Evolutionary conservation across 2,329 filamentous ascomycete species (phyloP).

Genomic region (Verticillium zaregamsianum): DNA sequence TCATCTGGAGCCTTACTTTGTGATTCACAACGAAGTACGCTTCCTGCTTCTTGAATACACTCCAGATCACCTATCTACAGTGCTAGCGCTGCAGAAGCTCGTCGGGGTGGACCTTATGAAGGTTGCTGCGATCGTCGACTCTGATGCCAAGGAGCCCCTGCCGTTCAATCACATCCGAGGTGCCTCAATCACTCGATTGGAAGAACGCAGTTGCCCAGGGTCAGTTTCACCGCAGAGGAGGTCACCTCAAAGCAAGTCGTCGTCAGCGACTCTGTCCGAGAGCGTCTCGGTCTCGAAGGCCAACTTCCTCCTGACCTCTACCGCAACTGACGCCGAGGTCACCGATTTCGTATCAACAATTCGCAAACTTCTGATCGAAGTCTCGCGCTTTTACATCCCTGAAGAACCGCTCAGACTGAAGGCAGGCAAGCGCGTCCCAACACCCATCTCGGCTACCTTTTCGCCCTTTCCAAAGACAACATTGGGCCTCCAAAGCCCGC

Average conservation of each 20-base stretch:
- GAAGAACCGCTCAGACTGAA: constrained; percentile 21
- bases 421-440: constrained; percentile 16
- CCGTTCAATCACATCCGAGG: constrained; percentile 37
- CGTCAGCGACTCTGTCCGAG: constrained; percentile 6
- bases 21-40: constrained; percentile 45
- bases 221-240: constrained; percentile 6
- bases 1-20: constrained; percentile 56
- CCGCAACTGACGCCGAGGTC: constrained; percentile 50
- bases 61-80: constrained; percentile 49
- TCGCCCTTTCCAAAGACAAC: constrained; percentile 22
- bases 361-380: constrained; percentile 42
- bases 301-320: constrained; percentile 53
- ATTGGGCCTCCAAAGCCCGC: constrained; percentile 6
- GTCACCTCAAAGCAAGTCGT: neutral
- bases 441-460: constrained; percentile 22
- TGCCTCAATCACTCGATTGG: constrained; percentile 20
- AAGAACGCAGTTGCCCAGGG: constrained; percentile 1
- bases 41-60: constrained; percentile 59
- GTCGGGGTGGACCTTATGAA: constrained; percentile 54
- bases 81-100: constrained; percentile 54
- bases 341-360: constrained; percentile 49
- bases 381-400: constrained; percentile 40
- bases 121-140: constrained; percentile 52
- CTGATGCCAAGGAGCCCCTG: constrained; percentile 29
- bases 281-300: constrained; percentile 40